Evolutionary conservation across 2,329 filamentous ascomycete species (phyloP).

Genomic region (Cladorrhinum sp.): DNA sequence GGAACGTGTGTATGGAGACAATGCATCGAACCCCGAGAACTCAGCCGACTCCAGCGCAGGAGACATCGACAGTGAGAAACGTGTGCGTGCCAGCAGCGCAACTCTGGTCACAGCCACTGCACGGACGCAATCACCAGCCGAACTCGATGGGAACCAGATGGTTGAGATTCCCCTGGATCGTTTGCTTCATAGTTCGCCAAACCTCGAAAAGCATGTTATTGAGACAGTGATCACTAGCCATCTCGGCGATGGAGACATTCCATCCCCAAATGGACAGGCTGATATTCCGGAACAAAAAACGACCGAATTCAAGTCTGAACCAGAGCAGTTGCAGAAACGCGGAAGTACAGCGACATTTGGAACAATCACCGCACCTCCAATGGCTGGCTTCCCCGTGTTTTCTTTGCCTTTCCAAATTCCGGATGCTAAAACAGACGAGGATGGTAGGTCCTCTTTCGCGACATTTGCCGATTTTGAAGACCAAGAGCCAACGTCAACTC

Average conservation of each 20-base stretch:
- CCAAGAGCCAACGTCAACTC: slow-evolving; percentile 28
- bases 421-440: slow-evolving; percentile 42
- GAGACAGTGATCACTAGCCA: slow-evolving; percentile 43
- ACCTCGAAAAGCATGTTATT: slow-evolving; percentile 35
- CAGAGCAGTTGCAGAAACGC: not conserved
- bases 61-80: slow-evolving; percentile 48
- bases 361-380: slow-evolving; percentile 21
- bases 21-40: slow-evolving; percentile 35
- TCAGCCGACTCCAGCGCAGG: slow-evolving; percentile 52
- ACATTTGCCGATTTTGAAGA: slow-evolving; percentile 64
- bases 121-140: slow-evolving; percentile 36
- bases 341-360: slow-evolving; percentile 24
- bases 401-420: slow-evolving; percentile 66
- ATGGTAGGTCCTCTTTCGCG: slow-evolving; percentile 64
- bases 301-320: not conserved
- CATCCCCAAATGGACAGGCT: slow-evolving; percentile 51
- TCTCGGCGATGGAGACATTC: slow-evolving; percentile 47
- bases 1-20: slow-evolving; percentile 74
- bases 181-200: slow-evolving; percentile 33
- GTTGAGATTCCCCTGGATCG: slow-evolving; percentile 40
- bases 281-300: slow-evolving; percentile 37
- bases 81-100: slow-evolving; percentile 32
- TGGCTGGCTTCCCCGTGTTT: slow-evolving; percentile 49
- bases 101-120: slow-evolving; percentile 30
- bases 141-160: slow-evolving; percentile 49